phyloP scores from a whole-genome alignment of 1,284 basidiomycete species.

The Sanghuangporus weigelae region DNA sequence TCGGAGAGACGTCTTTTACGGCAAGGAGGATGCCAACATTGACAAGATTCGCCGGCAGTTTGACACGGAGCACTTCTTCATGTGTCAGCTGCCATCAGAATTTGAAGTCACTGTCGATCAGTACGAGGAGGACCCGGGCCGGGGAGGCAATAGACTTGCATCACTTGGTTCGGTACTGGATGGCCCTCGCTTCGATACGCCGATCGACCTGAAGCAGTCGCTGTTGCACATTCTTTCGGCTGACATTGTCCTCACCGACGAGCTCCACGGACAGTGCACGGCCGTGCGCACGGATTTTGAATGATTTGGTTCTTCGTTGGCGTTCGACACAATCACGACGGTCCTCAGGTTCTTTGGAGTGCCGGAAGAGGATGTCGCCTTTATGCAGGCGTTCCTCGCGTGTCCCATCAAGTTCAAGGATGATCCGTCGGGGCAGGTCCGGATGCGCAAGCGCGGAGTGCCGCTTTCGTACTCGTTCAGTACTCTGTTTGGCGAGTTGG shows the following conservation, averaged over 20 bases:
- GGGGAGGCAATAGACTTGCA: not conserved
- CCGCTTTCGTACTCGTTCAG: slow-evolving; percentile 27
- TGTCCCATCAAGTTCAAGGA: slow-evolving; percentile 21
- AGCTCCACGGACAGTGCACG: slow-evolving; percentile 30
- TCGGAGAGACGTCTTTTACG: slow-evolving; percentile 11
- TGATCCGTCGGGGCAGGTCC: slow-evolving; percentile 7
- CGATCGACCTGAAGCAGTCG: slow-evolving; percentile 17
- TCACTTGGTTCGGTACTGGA: too few relatives aligned
- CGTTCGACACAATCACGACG: slow-evolving; percentile 35
- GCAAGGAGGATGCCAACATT: not conserved
- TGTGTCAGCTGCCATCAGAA: slow-evolving; percentile 14
- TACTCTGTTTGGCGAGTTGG: slow-evolving; percentile 32
- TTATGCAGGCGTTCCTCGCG: slow-evolving; percentile 34
- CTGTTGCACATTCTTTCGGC: slow-evolving; percentile 35
- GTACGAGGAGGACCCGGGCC: not conserved
- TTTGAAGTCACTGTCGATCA: not conserved
- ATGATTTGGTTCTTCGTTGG: slow-evolving; percentile 42
- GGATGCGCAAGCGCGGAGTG: slow-evolving; percentile 17
- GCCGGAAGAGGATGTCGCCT: slow-evolving; percentile 31
- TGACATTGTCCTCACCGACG: slow-evolving; percentile 33
- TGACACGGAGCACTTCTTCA: slow-evolving; percentile 13
- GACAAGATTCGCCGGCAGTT: not conserved
- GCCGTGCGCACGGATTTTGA: slow-evolving; percentile 37
- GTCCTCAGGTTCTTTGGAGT: slow-evolving; percentile 37
- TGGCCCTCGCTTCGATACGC: slow-evolving; percentile 11